Evolutionary conservation across 805 yeast species (phyloP).

Genomic region (Yarrowia keelungensis): DNA sequence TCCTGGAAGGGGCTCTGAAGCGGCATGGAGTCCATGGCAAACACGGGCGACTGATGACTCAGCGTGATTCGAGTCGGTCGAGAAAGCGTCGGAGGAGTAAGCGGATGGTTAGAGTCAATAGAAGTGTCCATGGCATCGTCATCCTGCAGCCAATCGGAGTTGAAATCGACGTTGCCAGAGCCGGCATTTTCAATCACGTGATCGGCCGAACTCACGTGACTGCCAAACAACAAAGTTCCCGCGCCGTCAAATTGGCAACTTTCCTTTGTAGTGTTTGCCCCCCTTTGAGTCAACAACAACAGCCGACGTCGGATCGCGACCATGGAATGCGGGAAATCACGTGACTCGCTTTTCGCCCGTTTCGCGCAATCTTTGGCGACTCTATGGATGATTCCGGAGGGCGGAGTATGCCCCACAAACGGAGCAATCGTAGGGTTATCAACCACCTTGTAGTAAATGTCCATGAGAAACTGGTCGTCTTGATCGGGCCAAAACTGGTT

Average conservation of each 20-base stretch:
- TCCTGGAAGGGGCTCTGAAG: slow-evolving; percentile 35
- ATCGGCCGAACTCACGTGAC: slow-evolving; percentile 1
- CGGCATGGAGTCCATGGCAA: slow-evolving; percentile 27
- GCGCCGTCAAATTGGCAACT: slow-evolving; percentile 3
- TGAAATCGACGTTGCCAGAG: neutral
- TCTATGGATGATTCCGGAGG: slow-evolving; percentile 67
- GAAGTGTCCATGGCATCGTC: slow-evolving; percentile 30
- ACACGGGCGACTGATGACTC: slow-evolving; percentile 22
- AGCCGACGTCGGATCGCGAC: slow-evolving; percentile 49
- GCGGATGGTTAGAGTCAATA: slow-evolving; percentile 14
- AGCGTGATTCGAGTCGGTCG: slow-evolving; percentile 20
- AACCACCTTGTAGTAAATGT: slow-evolving; percentile 57
- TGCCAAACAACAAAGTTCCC: slow-evolving; percentile 17
- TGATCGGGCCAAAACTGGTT: slow-evolving; percentile 46
- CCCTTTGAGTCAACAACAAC: slow-evolving; percentile 42
- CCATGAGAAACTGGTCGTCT: slow-evolving; percentile 56
- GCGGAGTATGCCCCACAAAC: slow-evolving; percentile 68
- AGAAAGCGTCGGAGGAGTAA: slow-evolving; percentile 16
- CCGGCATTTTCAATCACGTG: neutral
- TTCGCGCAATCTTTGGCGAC: slow-evolving; percentile 64
- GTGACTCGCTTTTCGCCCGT: slow-evolving; percentile 45
- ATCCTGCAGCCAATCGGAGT: slow-evolving; percentile 35
- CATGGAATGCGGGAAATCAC: slow-evolving; percentile 48
- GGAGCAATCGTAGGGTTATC: slow-evolving; percentile 71
- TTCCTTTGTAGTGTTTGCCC: too few relatives aligned